Conservation (phyloP, 345 rosid species). For the Anastatica hierochuntica region DNA sequence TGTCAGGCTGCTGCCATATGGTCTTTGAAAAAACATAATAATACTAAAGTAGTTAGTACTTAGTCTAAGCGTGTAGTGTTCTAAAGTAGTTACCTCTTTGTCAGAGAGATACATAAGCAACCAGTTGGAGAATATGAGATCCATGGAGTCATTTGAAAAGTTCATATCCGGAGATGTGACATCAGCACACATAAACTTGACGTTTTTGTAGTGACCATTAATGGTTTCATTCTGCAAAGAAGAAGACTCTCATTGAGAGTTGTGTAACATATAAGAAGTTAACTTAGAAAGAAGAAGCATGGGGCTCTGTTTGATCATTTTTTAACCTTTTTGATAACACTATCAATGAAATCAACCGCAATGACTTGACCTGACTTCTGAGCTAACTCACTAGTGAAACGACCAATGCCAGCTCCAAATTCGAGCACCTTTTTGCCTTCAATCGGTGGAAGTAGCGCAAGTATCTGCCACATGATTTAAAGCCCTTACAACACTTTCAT, state of each 20-base stretch:
- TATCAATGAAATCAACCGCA: constrained; percentile 87
- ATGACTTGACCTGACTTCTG: constrained; percentile 59
- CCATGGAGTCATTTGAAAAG: constrained; percentile 56
- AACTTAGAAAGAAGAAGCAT: neutral
- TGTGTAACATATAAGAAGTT: too few relatives aligned
- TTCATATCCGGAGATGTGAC: constrained; percentile 66
- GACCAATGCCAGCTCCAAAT: constrained; percentile 95
- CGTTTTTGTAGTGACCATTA: constrained; percentile 74
- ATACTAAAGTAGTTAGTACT: too few relatives aligned
- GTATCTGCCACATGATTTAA: constrained; percentile 35
- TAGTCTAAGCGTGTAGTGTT: neutral
- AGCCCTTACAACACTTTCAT: too few relatives aligned
- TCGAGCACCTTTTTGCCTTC: constrained; percentile 74
- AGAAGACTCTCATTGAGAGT: constrained; percentile 1
- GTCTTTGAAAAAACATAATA: too few relatives aligned
- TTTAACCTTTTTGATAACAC: constrained; percentile 69
- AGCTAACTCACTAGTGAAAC: constrained; percentile 85
- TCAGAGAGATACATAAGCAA: constrained; percentile 96
- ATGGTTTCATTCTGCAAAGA: constrained; percentile 56
- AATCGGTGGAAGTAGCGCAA: constrained; percentile 65
- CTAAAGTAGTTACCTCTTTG: constrained; percentile 43
- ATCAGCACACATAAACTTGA: constrained; percentile 77
- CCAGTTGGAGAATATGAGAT: constrained; percentile 89
- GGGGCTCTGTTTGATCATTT: too few relatives aligned
- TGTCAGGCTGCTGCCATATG: too few relatives aligned